Percentiles rank a stretch among this genome's conserved stretches.
Evolutionary conservation across 805 yeast species (phyloP).

Genomic region (Cyberlindnera misumaiensis): DNA sequence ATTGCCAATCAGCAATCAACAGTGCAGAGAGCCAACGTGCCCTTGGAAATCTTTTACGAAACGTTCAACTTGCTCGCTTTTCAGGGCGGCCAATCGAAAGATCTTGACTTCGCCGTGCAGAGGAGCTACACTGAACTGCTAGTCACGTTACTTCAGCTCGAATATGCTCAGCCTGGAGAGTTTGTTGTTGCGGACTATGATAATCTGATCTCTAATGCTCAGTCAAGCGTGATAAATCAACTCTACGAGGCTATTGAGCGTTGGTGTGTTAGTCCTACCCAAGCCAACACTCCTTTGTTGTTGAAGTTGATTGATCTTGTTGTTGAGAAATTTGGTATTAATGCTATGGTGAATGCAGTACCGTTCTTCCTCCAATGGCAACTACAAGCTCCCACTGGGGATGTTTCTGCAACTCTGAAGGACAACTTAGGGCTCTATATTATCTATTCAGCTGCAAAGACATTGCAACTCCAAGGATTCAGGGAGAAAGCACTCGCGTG

Average conservation of each 20-base stretch:
- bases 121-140: slow-evolving; percentile 15
- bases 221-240: slow-evolving; percentile 15
- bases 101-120: slow-evolving; percentile 9
- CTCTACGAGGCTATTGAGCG: slow-evolving; percentile 19
- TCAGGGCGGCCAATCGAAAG: slow-evolving; percentile 1
- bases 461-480: slow-evolving; percentile 7
- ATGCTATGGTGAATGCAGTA: slow-evolving; percentile 37
- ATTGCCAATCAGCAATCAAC: slow-evolving; percentile 14
- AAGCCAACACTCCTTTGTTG: slow-evolving; percentile 2
- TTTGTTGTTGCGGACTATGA: slow-evolving; percentile 13
- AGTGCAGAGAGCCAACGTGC: slow-evolving; percentile 20
- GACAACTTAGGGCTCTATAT: slow-evolving; percentile 19
- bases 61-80: slow-evolving; percentile 15
- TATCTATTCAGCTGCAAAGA: slow-evolving; percentile 10
- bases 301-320: slow-evolving; percentile 16
- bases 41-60: slow-evolving; percentile 19
- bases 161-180: slow-evolving; percentile 12
- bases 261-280: slow-evolving; percentile 3
- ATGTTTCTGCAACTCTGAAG: slow-evolving; percentile 3
- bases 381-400: slow-evolving; percentile 6
- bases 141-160: slow-evolving; percentile 12
- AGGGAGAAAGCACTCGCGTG: slow-evolving; percentile 11
- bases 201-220: slow-evolving; percentile 15
- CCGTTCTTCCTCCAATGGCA: slow-evolving; percentile 43
- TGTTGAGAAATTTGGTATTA: slow-evolving; percentile 35